phyloP scores from a whole-genome alignment of 1,284 basidiomycete species.

The Athelia psychrophila region DNA sequence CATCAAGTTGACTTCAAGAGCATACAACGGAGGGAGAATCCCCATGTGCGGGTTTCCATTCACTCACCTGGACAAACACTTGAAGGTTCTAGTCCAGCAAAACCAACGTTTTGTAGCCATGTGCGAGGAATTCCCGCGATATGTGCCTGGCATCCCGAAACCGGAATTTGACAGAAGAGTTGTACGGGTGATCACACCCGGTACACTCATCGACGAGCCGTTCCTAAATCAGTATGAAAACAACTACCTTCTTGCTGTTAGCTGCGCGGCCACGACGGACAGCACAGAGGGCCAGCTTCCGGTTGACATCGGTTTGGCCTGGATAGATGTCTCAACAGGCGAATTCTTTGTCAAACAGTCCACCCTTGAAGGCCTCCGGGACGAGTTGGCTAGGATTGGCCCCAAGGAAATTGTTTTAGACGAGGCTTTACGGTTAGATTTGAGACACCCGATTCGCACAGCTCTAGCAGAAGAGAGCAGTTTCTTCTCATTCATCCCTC shows the following conservation, averaged over 20 bases:
- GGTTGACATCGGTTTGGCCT: slow-evolving; percentile 64
- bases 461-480: slow-evolving; percentile 49
- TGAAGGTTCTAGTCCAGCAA: slow-evolving; percentile 83
- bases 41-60: slow-evolving; percentile 90
- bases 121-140: slow-evolving; percentile 82
- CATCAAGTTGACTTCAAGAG: slow-evolving; percentile 77
- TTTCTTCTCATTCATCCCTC: slow-evolving; percentile 45
- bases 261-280: slow-evolving; percentile 15
- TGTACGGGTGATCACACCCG: slow-evolving; percentile 85
- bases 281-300: slow-evolving; percentile 8
- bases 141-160: slow-evolving; percentile 39
- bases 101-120: slow-evolving; percentile 84
- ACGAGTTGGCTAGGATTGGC: slow-evolving; percentile 81
- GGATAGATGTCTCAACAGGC: slow-evolving; percentile 95
- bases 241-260: slow-evolving; percentile 82
- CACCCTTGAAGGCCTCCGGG: slow-evolving; percentile 57
- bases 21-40: slow-evolving; percentile 67
- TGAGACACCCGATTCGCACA: slow-evolving; percentile 41
- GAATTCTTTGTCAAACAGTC: slow-evolving; percentile 82
- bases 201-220: slow-evolving; percentile 87
- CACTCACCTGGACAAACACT: slow-evolving; percentile 80
- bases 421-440: slow-evolving; percentile 32
- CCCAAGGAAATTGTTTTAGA: slow-evolving; percentile 84
- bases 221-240: slow-evolving; percentile 85
- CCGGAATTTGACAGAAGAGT: slow-evolving; percentile 74